Evolutionary conservation across 2,329 filamentous ascomycete genomes (phyloP).

Genomic region (Aspergillus sp.): DNA sequence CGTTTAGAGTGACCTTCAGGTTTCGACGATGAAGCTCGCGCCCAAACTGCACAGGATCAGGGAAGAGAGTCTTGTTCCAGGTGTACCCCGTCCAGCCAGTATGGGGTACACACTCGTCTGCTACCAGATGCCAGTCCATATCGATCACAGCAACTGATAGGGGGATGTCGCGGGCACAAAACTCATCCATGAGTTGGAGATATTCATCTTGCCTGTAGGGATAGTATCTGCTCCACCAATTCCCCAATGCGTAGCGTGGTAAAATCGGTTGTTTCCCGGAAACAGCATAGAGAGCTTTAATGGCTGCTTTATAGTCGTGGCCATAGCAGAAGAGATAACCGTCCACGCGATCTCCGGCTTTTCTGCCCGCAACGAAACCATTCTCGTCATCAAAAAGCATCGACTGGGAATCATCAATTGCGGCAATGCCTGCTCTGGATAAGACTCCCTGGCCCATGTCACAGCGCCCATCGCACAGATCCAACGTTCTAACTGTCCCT

Average conservation of each 20-base stretch:
- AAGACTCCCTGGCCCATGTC: constrained; percentile 49
- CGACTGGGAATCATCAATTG: constrained; percentile 50
- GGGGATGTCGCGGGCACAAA: constrained; percentile 48
- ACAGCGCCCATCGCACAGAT: constrained; percentile 48
- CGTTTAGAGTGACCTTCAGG: constrained; percentile 55
- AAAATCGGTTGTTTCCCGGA: constrained; percentile 54
- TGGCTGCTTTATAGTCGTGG: constrained; percentile 51
- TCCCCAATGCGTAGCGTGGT: constrained; percentile 56
- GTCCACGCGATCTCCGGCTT: constrained; percentile 47
- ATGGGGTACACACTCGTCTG: constrained; percentile 39
- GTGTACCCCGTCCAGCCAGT: constrained; percentile 59
- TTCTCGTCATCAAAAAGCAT: constrained; percentile 55
- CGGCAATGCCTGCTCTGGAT: constrained; percentile 47
- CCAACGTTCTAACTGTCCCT: constrained; percentile 52
- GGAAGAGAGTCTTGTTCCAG: constrained; percentile 57
- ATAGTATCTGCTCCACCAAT: constrained; percentile 64
- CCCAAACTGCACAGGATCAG: constrained; percentile 51
- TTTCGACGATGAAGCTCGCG: constrained; percentile 47
- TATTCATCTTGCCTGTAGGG: constrained; percentile 55
- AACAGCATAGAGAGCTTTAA: constrained; percentile 51
- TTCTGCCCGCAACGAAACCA: constrained; percentile 49
- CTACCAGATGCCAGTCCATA: constrained; percentile 63
- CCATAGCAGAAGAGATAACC: constrained; percentile 59
- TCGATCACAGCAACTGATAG: constrained; percentile 58
- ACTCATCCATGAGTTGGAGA: constrained; percentile 53